Conservation (phyloP, 73 alveolate species). For the Symbiodinium natans region DNA sequence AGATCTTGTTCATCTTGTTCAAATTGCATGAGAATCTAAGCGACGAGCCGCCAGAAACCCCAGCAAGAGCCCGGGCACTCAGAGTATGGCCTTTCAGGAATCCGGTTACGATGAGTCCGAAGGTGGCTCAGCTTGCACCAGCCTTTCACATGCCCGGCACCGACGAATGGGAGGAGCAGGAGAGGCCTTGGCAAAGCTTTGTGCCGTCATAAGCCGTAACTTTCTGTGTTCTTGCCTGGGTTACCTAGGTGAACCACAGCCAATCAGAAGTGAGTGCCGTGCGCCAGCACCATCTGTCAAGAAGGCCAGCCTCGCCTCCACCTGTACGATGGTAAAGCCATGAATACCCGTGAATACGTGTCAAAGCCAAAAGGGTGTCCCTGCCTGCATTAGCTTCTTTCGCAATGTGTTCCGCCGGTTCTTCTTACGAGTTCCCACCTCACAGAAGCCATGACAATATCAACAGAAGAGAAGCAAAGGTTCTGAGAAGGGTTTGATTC, state of each 20-base stretch:
- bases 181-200: neutral
- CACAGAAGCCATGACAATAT: neutral
- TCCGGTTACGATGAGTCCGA: neutral
- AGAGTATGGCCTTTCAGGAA: neutral
- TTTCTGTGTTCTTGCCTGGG: neutral
- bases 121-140: neutral
- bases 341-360: too few relatives aligned
- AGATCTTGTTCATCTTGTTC: too few relatives aligned
- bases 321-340: too few relatives aligned
- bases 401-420: constrained; percentile 65
- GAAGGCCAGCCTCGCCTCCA: neutral
- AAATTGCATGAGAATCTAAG: too few relatives aligned
- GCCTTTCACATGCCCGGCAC: constrained; percentile 68
- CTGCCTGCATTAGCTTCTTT: constrained; percentile 29
- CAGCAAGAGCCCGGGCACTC: constrained; percentile 75
- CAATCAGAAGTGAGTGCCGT: neutral
- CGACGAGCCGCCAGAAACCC: constrained; percentile 63
- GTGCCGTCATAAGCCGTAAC: neutral
- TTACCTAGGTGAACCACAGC: neutral
- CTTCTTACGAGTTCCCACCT: constrained; percentile 47
- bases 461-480: too few relatives aligned
- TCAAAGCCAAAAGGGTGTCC: neutral
- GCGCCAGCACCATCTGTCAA: neutral
- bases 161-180: neutral
- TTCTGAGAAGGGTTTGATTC: too few relatives aligned